phyloP scores from a whole-genome alignment of 1,284 basidiomycete genomes.

The Tremellales sp. region DNA sequence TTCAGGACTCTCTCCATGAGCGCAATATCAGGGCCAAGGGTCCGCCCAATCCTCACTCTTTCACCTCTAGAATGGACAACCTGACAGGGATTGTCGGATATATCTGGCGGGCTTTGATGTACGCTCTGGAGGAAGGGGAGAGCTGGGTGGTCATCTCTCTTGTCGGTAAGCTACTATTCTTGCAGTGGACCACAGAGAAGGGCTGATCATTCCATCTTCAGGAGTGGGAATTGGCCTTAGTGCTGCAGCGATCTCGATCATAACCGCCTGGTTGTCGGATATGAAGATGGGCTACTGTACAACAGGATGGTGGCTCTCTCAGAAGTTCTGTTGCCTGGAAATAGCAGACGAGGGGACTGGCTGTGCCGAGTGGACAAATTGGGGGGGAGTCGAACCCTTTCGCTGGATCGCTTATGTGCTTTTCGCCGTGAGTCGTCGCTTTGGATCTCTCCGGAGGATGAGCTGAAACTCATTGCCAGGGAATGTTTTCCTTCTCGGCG shows the following conservation, averaged over 20 bases:
- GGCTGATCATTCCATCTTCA: constrained; percentile 49
- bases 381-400: constrained; percentile 72
- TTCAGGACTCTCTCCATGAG: constrained; percentile 87
- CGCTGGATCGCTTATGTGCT: constrained; percentile 82
- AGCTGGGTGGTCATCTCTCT: constrained; percentile 74
- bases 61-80: constrained; percentile 34
- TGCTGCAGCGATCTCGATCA: constrained; percentile 89
- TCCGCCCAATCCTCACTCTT: constrained; percentile 50
- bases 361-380: constrained; percentile 89
- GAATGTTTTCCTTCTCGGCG: constrained; percentile 72
- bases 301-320: constrained; percentile 97
- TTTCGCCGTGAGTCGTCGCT: constrained; percentile 68
- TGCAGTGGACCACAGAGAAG: not conserved
- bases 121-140: constrained; percentile 55
- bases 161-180: constrained; percentile 62
- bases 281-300: constrained; percentile 96
- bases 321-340: constrained; percentile 94
- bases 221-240: constrained; percentile 89
- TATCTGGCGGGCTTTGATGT: constrained; percentile 62
- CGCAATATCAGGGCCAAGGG: constrained; percentile 59
- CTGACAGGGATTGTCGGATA: constrained; percentile 49
- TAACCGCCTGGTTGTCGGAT: constrained; percentile 97
- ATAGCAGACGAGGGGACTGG: constrained; percentile 66
- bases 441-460: not conserved
- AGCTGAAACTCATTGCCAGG: constrained; percentile 50